Evolutionary conservation across 1,284 basidiomycete genomes (phyloP).

Genomic region (Jaminaea rosea): DNA sequence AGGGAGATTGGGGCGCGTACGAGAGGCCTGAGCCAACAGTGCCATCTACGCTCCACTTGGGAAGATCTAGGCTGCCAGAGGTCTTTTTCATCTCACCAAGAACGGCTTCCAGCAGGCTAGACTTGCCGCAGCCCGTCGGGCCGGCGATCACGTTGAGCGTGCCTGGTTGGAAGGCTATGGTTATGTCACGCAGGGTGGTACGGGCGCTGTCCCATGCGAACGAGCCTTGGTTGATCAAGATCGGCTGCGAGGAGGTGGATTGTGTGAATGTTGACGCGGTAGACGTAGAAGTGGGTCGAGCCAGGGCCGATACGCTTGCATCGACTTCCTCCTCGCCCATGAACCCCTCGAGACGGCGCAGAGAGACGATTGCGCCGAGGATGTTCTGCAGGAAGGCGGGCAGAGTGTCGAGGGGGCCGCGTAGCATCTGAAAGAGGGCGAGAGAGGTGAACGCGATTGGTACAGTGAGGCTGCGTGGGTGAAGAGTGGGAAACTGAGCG

Average conservation of each 20-base stretch:
- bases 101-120: constrained; percentile 32
- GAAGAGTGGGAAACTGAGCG: too few relatives aligned
- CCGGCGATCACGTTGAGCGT: constrained; percentile 34
- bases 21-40: constrained; percentile 8
- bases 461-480: constrained; percentile 17
- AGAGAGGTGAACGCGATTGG: constrained; percentile 27
- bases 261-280: background rate
- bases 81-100: constrained; percentile 27
- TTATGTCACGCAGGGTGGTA: constrained; percentile 16
- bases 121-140: constrained; percentile 38
- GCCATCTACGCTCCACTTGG: constrained; percentile 1
- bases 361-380: constrained; percentile 61
- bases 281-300: constrained; percentile 26
- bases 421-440: constrained; percentile 28
- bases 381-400: constrained; percentile 25
- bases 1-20: constrained; percentile 31
- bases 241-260: background rate
- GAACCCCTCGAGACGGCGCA: constrained; percentile 71
- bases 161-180: constrained; percentile 18
- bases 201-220: too few relatives aligned
- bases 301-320: constrained; percentile 61
- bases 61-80: background rate
- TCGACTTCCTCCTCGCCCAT: constrained; percentile 73
- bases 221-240: background rate
- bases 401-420: constrained; percentile 21